phyloP scores from a whole-genome alignment of 768 basidiomycete species.

The Polyporus arcularius region DNA sequence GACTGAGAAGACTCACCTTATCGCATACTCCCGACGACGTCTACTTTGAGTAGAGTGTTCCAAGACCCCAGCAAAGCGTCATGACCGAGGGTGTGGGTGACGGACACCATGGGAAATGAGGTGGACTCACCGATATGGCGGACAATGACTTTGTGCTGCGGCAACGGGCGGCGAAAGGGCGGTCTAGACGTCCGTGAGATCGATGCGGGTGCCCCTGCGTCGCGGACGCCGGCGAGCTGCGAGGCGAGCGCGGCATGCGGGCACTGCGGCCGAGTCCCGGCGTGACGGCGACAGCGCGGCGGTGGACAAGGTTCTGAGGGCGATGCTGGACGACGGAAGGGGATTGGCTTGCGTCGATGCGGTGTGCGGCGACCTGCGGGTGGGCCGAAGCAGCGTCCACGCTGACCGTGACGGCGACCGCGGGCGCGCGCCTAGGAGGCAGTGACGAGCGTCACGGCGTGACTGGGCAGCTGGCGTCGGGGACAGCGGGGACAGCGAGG shows the following conservation, averaged over 20 bases:
- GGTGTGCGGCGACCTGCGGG: slow-evolving; percentile 13
- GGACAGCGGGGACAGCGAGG: slow-evolving; percentile 65
- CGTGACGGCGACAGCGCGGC: not conserved
- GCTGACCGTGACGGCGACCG: slow-evolving; percentile 6
- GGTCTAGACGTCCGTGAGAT: not conserved
- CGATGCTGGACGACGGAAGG: not conserved
- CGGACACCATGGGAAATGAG: not conserved
- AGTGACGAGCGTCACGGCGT: slow-evolving; percentile 11
- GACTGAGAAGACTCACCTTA: no score
- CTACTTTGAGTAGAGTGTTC: no score
- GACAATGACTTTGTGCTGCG: not conserved
- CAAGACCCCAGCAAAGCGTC: no score
- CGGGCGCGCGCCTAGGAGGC: slow-evolving; percentile 7
- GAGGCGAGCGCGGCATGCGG: slow-evolving; percentile 3
- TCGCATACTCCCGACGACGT: no score
- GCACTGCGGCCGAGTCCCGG: slow-evolving; percentile 7
- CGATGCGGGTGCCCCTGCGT: not conserved
- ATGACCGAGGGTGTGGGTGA: not conserved
- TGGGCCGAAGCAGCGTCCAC: slow-evolving; percentile 9
- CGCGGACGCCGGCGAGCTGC: not conserved
- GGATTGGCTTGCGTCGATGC: not conserved
- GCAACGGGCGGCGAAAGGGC: slow-evolving; percentile 1
- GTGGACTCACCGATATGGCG: slow-evolving; percentile 8
- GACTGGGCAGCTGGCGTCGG: not conserved
- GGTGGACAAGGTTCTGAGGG: slow-evolving; percentile 23